Percentiles rank a stretch among this genome's conserved stretches.
These are phyloP conservation scores for Croton laevigatus DNA, from an alignment of 441 rosid species.

Conservation along the genomic window DNA sequence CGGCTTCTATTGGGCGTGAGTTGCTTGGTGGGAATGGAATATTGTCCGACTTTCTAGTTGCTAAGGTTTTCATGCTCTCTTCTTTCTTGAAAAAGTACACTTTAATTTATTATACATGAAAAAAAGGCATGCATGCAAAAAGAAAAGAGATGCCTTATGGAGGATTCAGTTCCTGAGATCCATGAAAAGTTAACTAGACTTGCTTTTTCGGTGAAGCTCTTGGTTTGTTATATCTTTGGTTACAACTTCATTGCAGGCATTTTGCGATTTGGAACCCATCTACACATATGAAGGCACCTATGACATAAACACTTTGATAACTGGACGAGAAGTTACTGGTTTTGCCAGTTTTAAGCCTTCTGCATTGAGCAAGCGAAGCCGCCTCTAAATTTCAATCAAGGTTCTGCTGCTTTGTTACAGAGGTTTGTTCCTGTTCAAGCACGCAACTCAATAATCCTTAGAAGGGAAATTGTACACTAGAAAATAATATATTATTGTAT, in stretches of 20 bases:
- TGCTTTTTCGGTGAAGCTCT: background rate
- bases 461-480: conserved; percentile 4
- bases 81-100: background rate
- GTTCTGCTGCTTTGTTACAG: too few relatives aligned
- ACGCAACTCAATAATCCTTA: background rate
- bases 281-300: conserved; percentile 90
- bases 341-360: conserved; percentile 83
- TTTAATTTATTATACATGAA: background rate
- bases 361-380: conserved; percentile 43
- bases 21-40: conserved; percentile 95
- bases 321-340: conserved; percentile 85
- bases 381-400: conserved; percentile 36
- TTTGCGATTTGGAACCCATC: conserved; percentile 95
- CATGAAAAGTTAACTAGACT: too few relatives aligned
- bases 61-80: conserved; percentile 56
- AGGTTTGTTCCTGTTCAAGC: background rate
- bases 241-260: conserved; percentile 54
- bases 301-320: conserved; percentile 81
- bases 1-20: conserved; percentile 76
- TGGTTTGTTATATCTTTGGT: background rate
- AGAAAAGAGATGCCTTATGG: background rate
- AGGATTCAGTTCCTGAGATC: too few relatives aligned
- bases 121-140: background rate
- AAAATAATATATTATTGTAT: background rate
- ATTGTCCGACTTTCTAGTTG: conserved; percentile 83